Conservation (phyloP, 2,329 filamentous ascomycete genomes). For the Cordyceps tenuipes region DNA sequence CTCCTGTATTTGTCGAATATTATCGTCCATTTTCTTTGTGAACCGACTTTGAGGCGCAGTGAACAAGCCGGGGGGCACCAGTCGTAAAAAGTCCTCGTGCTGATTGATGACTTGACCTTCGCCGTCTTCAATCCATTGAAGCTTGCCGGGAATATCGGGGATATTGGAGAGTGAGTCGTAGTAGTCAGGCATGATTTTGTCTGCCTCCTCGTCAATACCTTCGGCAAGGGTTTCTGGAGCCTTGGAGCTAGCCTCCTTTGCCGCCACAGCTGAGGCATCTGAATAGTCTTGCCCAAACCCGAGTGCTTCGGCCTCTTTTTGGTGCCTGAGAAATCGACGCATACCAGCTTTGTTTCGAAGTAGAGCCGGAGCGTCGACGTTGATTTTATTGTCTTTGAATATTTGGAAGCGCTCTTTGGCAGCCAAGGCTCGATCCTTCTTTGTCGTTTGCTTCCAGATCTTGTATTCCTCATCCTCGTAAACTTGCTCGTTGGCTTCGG, state of each 20-base stretch:
- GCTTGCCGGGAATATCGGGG: conserved; percentile 68
- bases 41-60: conserved; percentile 65
- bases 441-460: conserved; percentile 97
- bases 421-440: conserved; percentile 82
- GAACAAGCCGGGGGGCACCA: conserved; percentile 70
- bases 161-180: conserved; percentile 83
- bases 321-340: conserved; percentile 75
- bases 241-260: conserved; percentile 39
- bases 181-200: conserved; percentile 83
- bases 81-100: conserved; percentile 71
- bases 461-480: conserved; percentile 94
- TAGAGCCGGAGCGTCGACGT: conserved; percentile 79
- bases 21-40: conserved; percentile 73
- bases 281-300: conserved; percentile 33
- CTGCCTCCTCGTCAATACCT: conserved; percentile 85
- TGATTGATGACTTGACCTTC: conserved; percentile 86
- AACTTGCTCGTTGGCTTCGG: conserved; percentile 61
- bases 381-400: conserved; percentile 77
- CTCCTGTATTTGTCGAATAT: conserved; percentile 92
- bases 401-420: conserved; percentile 80
- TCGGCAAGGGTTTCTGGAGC: conserved; percentile 76
- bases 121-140: conserved; percentile 83
- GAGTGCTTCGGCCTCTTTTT: conserved; percentile 56
- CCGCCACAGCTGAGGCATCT: conserved; percentile 29
- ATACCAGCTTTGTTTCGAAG: conserved; percentile 80